phyloP scores from a whole-genome alignment of 2,329 filamentous ascomycete species.

The Aaosphaeria pasadenensis region DNA sequence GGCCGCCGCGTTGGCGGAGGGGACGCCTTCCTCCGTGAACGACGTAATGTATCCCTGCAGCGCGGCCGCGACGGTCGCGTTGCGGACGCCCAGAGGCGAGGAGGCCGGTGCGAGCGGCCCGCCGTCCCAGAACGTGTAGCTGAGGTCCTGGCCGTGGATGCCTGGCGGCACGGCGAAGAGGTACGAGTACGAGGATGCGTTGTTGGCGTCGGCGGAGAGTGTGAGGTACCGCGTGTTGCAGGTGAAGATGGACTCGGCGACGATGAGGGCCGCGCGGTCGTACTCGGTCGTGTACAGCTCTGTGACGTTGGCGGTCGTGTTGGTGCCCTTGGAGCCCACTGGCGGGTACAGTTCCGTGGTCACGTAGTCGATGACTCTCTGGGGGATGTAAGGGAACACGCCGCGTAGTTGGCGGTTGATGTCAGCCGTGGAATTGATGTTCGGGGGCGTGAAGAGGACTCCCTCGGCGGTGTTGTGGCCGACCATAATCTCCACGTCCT shows the following conservation, averaged over 20 bases:
- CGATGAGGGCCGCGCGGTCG: constrained; percentile 40
- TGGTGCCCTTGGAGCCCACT: neutral
- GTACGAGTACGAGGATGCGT: constrained; percentile 51
- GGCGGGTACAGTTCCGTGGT: constrained; percentile 49
- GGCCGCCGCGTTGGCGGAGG: constrained; percentile 15
- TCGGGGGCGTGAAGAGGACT: constrained; percentile 42
- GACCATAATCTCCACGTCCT: constrained; percentile 32
- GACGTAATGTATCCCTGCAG: constrained; percentile 47
- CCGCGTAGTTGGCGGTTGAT: constrained; percentile 22
- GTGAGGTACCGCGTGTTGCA: constrained; percentile 54
- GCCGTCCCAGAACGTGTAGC: constrained; percentile 53
- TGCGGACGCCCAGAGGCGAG: constrained; percentile 16
- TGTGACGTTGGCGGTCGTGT: constrained; percentile 41
- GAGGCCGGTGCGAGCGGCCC: constrained; percentile 10
- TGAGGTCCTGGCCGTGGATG: constrained; percentile 52
- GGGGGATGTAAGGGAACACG: constrained; percentile 28
- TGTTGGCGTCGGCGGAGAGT: constrained; percentile 37
- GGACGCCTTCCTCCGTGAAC: constrained; percentile 40
- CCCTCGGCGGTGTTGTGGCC: constrained; percentile 48
- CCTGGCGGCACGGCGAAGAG: constrained; percentile 53
- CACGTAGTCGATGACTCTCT: constrained; percentile 40
- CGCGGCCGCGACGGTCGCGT: constrained; percentile 39
- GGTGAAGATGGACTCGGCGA: constrained; percentile 45
- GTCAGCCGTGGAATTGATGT: constrained; percentile 28
- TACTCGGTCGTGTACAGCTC: constrained; percentile 47